Evolutionary conservation across 495 filamentous ascomycete species (phyloP).

Genomic region (Trichoderma reesei): DNA sequence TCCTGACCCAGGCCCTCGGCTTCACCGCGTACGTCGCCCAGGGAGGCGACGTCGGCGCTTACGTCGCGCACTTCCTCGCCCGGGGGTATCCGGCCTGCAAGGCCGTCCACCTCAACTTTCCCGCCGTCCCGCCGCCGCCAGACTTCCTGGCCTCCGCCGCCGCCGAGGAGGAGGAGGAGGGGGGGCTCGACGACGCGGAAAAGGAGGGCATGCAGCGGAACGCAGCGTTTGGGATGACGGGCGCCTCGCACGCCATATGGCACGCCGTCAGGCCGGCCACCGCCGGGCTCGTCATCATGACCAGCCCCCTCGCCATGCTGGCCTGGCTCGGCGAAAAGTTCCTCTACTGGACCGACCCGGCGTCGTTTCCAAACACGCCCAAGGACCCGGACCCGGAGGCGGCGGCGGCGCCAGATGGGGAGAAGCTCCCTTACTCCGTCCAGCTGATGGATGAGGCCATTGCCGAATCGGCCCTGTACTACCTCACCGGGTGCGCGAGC

Average conservation of each 20-base stretch:
- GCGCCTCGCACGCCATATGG: constrained; percentile 44
- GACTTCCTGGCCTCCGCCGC: no score
- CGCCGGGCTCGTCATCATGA: constrained; percentile 46
- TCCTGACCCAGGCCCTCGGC: constrained; percentile 50
- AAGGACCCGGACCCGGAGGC: no score
- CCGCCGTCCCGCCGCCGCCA: no score
- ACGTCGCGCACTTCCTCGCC: constrained; percentile 36
- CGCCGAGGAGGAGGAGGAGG: neutral
- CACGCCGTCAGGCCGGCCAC: constrained; percentile 54
- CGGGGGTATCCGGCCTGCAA: constrained; percentile 26
- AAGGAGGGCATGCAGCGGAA: constrained; percentile 10
- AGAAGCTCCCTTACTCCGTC: no score
- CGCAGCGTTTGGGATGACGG: constrained; percentile 18
- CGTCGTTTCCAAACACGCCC: no score
- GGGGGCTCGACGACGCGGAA: constrained; percentile 15
- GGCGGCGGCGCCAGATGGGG: no score
- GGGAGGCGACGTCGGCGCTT: constrained; percentile 57
- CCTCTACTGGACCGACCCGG: constrained; percentile 52
- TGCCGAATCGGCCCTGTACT: no score
- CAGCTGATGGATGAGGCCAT: no score
- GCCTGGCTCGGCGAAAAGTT: constrained; percentile 67
- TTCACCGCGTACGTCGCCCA: constrained; percentile 55
- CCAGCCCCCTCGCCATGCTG: constrained; percentile 52
- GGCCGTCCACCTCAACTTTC: constrained; percentile 28
- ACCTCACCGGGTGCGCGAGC: no score